Base-by-base conservation (phyloP, 805 yeast genomes). In the Komagataella ulmi region DNA sequence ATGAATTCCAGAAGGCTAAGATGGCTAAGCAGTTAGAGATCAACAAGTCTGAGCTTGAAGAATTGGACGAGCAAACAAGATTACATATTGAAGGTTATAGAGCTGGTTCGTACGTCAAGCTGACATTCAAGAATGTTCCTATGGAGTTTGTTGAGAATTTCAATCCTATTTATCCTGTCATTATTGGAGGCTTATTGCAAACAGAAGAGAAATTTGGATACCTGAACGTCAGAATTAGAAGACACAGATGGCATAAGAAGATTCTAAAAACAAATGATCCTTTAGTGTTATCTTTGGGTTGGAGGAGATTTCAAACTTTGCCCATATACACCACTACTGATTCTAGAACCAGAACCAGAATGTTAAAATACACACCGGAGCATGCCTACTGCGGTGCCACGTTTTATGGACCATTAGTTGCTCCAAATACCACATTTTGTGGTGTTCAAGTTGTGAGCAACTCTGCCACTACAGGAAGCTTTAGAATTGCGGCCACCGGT, bases 191-290 rank as follows among this genome's bases (percentile, higher is more conserved):
- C 2, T 71, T 93, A 53, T 71, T 91, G 54, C 80, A 93, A 44
- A 88, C 96, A 4, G 99, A 93, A 64, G 85, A 89, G 53, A 76
- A 95, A 62, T 91, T 90, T 64, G 99, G 99, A 5, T 84, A 86
- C 61, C 74, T 89, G 70, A 91, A 88, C 63, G 97, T 88, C 49
- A 81, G 98, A 71, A 80, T 93, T 55, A 89, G 97, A 80, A 83
- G 97, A 68, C 99, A 93, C 65, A 82, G 99, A 73, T 93, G 99
- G 99, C 97, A 93, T 69, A 91, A 89, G 64, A 89, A 89, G 75
- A 88, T 95, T 54, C 74, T 93, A 60, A 93, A 93, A 67, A 80
- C 97, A 7, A 95, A 88, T 63, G 99, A 93, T 69, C 99, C 99
- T 1, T 74, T 95, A 57, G 88, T 93, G 51, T 65, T 93, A 49